Evolutionary conservation across 192 early-diverging fungal genomes (phyloP), one percentile per base, ranked within the genome.

Genomic region (Linnemannia schmuckeri): DNA sequence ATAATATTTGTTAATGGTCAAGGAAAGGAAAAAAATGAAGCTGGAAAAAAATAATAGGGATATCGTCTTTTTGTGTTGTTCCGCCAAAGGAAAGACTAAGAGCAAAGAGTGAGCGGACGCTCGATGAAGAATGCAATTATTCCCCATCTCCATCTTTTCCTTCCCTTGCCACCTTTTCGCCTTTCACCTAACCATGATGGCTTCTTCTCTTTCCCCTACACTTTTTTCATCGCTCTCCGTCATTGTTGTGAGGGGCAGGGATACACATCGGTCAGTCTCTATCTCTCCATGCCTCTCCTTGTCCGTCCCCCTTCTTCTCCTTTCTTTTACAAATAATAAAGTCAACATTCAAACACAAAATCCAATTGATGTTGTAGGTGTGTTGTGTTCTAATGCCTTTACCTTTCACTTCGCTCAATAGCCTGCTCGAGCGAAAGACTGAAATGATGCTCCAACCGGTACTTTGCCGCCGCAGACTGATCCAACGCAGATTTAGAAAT

Each of bases 391-490:
- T 18, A 18, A 3, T 52, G 15, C 20, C 24, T 15, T 44, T 89
- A 92, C 93, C 96, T 92, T 81, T 95, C 91, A 76, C 93, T 96
- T 75, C 95, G 89, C 76, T 99, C 98, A 76, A 95, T 94, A 76
- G 96, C 97, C 82, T 99, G 97, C 9, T 94, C 93, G 72, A 99
- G 92, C 46, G 96, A 91, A 33, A 93, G 92, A 83, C 96, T 97
- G 92, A 99, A 99, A 74, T 97, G 97, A 90, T 97, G 93, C 81
- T 99, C 96, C 38, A 99, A 91, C 74, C 96, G 96, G 61, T 96
- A 93, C 89, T 97, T 99, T 52, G 97, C 97, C 12, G 95, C 94
- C 0, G 96, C 93, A 8, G 97, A 95, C 83, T 96, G 92, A 55
- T 99, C 99, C 13, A 98, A 77, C 0, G 96, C 95, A 54, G 93